phyloP scores from a whole-genome alignment of 2,329 filamentous ascomycete genomes.

The Aspergillus cejpii region DNA sequence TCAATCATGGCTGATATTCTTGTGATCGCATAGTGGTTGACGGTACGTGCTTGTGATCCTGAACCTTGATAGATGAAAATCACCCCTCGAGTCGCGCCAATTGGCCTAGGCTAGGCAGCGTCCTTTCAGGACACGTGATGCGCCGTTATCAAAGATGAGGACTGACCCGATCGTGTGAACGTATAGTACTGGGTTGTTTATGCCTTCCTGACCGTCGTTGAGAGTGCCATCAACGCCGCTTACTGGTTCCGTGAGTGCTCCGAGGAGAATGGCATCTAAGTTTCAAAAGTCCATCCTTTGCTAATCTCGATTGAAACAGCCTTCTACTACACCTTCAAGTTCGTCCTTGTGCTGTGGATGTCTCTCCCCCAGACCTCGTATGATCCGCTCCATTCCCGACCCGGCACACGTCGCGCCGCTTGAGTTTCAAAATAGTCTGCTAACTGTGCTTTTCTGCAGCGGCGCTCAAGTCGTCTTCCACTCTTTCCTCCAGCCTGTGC shows the following conservation, averaged over 20 bases:
- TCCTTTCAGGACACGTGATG: slow-evolving; percentile 22
- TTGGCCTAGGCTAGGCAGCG: too few relatives aligned
- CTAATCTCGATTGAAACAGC: slow-evolving; percentile 40
- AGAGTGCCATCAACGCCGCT: slow-evolving; percentile 59
- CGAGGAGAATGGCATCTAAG: too few relatives aligned
- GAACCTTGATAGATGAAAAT: not conserved
- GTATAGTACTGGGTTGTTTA: slow-evolving; percentile 61
- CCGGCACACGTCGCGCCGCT: too few relatives aligned
- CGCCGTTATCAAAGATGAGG: slow-evolving; percentile 4
- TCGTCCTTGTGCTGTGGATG: slow-evolving; percentile 95
- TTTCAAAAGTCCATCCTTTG: too few relatives aligned
- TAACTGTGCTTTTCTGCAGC: slow-evolving; percentile 45
- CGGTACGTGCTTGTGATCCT: slow-evolving; percentile 37
- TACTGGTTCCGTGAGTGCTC: slow-evolving; percentile 58
- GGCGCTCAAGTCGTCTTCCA: slow-evolving; percentile 96
- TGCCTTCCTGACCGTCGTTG: slow-evolving; percentile 59
- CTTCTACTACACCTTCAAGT: slow-evolving; percentile 99
- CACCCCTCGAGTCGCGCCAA: too few relatives aligned
- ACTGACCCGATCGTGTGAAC: slow-evolving; percentile 20
- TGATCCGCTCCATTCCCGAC: slow-evolving; percentile 42
- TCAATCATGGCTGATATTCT: slow-evolving; percentile 8
- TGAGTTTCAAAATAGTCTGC: too few relatives aligned
- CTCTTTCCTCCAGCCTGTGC: slow-evolving; percentile 85
- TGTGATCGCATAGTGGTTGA: slow-evolving; percentile 51
- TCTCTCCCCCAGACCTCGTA: slow-evolving; percentile 90